These are phyloP conservation scores for Datisca glomerata DNA, from an alignment of 306 rosid genomes.

Conservation along the genomic window DNA sequence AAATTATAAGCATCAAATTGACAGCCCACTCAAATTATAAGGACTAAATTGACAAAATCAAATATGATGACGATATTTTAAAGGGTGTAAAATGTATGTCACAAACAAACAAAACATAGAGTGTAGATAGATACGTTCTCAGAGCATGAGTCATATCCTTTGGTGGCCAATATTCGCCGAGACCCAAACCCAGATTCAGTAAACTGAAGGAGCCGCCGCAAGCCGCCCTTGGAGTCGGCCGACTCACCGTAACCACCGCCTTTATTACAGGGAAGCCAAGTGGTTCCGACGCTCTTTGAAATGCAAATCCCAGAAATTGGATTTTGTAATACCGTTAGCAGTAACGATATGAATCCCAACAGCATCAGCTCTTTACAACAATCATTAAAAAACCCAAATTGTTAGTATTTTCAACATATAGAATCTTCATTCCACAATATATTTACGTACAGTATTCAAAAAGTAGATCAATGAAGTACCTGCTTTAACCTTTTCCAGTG, in stretches of 20 bases:
- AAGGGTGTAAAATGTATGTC: too few relatives aligned
- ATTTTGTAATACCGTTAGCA: conserved; percentile 31
- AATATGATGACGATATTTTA: too few relatives aligned
- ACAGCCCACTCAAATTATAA: too few relatives aligned
- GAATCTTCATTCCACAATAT: too few relatives aligned
- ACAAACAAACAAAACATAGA: too few relatives aligned
- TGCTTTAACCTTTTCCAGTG: conserved; percentile 60
- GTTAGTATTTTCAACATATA: conserved; percentile 14
- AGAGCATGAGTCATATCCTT: conserved; percentile 29
- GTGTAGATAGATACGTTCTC: conserved; percentile 8
- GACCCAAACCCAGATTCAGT: conserved; percentile 10
- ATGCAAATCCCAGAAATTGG: conserved; percentile 27
- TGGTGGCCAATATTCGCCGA: conserved; percentile 24
- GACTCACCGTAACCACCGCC: not conserved
- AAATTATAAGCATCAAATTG: too few relatives aligned
- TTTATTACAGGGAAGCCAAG: conserved; percentile 50
- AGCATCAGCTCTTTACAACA: conserved; percentile 56
- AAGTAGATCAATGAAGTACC: conserved; percentile 18
- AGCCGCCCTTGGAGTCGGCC: not conserved
- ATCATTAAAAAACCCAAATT: not conserved
- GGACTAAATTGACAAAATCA: too few relatives aligned
- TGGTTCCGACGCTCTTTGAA: conserved; percentile 21
- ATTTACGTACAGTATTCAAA: too few relatives aligned
- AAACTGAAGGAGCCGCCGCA: conserved; percentile 20
- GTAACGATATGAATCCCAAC: conserved; percentile 59